Evolutionary conservation across 2,329 filamentous ascomycete genomes (phyloP).

Genomic region (Hypoxylon sp.): DNA sequence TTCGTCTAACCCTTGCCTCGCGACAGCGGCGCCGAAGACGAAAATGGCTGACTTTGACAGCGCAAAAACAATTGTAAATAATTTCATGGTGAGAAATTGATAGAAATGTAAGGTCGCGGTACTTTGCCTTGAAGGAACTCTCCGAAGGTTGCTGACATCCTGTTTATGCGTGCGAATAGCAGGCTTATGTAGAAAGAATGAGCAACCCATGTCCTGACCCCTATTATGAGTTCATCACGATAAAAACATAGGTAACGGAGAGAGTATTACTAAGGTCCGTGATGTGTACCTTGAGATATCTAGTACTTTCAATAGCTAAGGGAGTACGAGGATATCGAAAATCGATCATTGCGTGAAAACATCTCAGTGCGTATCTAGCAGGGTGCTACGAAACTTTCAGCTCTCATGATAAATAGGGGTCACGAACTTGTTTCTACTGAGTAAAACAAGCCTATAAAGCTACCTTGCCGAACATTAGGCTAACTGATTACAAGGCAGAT

Average conservation of each 20-base stretch:
- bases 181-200: not conserved
- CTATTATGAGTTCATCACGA: not conserved
- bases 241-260: not conserved
- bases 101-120: not conserved
- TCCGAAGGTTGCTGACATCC: not conserved
- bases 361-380: not conserved
- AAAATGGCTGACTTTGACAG: not conserved
- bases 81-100: not conserved
- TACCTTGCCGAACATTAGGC: not conserved
- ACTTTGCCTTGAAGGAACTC: not conserved
- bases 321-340: not conserved
- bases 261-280: not conserved
- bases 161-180: not conserved
- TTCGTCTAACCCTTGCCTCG: slow-evolving; percentile 43
- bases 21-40: not conserved
- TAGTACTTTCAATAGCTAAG: not conserved
- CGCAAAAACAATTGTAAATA: not conserved
- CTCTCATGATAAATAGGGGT: not conserved
- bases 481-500: not conserved
- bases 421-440: not conserved
- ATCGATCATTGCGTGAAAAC: not conserved
- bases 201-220: not conserved
- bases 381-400: slow-evolving; percentile 1
- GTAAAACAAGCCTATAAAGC: not conserved
- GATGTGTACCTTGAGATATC: not conserved